Percentiles rank a stretch among this genome's conserved stretches.
These are phyloP conservation scores for Neofusicoccum umdonicola DNA, from an alignment of 2,329 filamentous ascomycete genomes.

Conservation along the genomic window DNA sequence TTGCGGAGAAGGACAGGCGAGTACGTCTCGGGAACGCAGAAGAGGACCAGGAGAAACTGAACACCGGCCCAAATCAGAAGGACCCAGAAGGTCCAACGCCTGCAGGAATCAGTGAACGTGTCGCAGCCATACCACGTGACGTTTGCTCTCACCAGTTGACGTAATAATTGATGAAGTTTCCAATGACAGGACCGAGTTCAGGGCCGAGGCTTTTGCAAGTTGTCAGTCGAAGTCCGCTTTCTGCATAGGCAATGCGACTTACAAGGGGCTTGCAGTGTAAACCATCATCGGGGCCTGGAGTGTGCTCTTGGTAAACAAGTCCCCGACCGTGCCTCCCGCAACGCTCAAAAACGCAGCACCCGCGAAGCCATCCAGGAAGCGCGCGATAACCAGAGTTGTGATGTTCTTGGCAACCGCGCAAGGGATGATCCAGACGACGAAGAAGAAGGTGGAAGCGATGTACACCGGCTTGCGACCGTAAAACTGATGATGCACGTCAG, in stretches of 20 bases:
- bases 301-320: constrained; percentile 63
- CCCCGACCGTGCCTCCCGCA: constrained; percentile 80
- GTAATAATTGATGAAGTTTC: constrained; percentile 79
- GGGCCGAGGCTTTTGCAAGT: constrained; percentile 42
- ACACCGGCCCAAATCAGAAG: constrained; percentile 74
- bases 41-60: constrained; percentile 61
- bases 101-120: no score
- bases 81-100: constrained; percentile 61
- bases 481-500: constrained; percentile 50
- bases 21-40: constrained; percentile 86
- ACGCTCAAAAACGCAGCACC: constrained; percentile 65
- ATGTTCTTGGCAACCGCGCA: constrained; percentile 77
- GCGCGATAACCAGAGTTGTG: constrained; percentile 71
- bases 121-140: no score
- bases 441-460: constrained; percentile 69
- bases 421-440: constrained; percentile 77
- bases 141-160: constrained; percentile 50
- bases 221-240: background rate
- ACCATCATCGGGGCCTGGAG: constrained; percentile 71
- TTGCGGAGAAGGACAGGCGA: constrained; percentile 66
- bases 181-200: constrained; percentile 59
- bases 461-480: constrained; percentile 83
- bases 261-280: constrained; percentile 45
- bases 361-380: constrained; percentile 74
- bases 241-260: no score